These are phyloP conservation scores for Metarhizium humberi DNA, from an alignment of 2,329 filamentous ascomycete genomes.

Conservation along the genomic window DNA sequence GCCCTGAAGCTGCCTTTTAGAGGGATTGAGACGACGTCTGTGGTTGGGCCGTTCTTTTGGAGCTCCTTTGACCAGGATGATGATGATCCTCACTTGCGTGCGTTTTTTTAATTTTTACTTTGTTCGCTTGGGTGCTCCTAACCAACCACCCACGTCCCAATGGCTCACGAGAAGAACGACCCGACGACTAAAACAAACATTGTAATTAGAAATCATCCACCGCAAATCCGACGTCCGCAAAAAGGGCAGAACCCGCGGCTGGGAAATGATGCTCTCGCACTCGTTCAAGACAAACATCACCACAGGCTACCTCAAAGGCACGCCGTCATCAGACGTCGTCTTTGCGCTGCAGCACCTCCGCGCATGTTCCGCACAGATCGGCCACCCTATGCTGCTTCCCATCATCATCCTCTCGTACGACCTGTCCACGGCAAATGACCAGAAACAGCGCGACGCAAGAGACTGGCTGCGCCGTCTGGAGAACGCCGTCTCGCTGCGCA, in stretches of 20 bases:
- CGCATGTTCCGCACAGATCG: constrained; percentile 38
- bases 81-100: constrained; percentile 47
- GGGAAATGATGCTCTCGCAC: constrained; percentile 55
- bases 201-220: constrained; percentile 44
- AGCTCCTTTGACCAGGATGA: constrained; percentile 46
- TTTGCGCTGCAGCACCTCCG: constrained; percentile 39
- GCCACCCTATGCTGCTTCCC: constrained; percentile 50
- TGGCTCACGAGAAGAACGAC: background rate
- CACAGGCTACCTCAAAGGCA: constrained; percentile 53
- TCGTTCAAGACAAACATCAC: constrained; percentile 45
- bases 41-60: constrained; percentile 58
- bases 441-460: constrained; percentile 52
- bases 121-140: too few species aligned
- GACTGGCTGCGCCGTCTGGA: constrained; percentile 54
- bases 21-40: constrained; percentile 47
- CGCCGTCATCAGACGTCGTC: constrained; percentile 44
- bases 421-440: constrained; percentile 44
- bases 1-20: constrained; percentile 44
- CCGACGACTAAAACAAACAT: background rate
- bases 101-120: constrained; percentile 12
- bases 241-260: constrained; percentile 53
- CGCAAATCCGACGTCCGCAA: constrained; percentile 59
- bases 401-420: constrained; percentile 51
- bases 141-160: background rate
- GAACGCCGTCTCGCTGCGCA: constrained; percentile 50